Base-by-base conservation (phyloP, 768 basidiomycete species). In the Coprinopsis strossmayeri region DNA sequence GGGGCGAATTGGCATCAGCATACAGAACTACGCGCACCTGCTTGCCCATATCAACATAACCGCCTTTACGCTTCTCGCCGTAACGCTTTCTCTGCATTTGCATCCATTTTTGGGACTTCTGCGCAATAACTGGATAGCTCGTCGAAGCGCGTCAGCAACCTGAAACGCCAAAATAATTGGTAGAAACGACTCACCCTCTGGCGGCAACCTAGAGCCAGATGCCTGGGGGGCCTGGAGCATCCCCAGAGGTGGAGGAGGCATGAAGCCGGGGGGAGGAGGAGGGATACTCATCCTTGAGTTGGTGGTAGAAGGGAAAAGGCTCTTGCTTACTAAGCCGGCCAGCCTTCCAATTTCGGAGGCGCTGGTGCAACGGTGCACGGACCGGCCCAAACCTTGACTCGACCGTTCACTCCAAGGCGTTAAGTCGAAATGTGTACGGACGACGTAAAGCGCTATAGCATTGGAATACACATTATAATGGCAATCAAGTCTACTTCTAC, bases 21-120 rank as follows among this genome's bases (percentile, higher is more conserved):
- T 45, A 11, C 13, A n/a, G 17, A 52, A 32, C 15, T n/a, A 13
- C 3, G 62, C 79, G 59, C 59, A 92, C 87, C 81, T 89, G 87
- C 68, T 96, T 92, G 52, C 91, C 91, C 81, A 91, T 87, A 61
- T 93, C 91, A 53, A 92, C 82, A 60, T 81, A 91, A 26, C 87
- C 91, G 26, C 88, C 89, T 65, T 83, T 90, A 53, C 90, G 73
- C 73, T 89, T 93, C 71, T 87, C 90, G 47, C 91, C 91, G 55
- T 91, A 96, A 51, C 92, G 78, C 68, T 86, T 92, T 69, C 76
- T 84, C 71, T 95, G 92, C 84, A 92, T 87, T 59, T 90, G 86
- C 48, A 88, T 72, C 92, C 92, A 98, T 74, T 98, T 98, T 71
- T 91, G 84, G 30, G 90, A 84, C 72, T 98, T 99, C 67, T 88